Evolutionary conservation across 306 rosid species (phyloP).

Genomic region (Glycyrrhiza uralensis): DNA sequence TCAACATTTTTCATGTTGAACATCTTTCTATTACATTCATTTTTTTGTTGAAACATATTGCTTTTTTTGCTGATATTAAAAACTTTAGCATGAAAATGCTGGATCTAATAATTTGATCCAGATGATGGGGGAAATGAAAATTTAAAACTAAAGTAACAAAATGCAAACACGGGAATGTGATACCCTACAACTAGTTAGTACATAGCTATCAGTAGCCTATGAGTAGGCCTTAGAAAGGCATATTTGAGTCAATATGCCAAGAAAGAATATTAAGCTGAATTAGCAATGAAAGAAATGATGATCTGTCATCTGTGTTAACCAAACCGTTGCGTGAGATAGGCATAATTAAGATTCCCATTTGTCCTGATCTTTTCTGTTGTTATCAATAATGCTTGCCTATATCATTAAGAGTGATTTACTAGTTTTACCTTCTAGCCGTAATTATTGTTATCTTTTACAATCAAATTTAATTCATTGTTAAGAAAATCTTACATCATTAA

Average conservation of each 20-base stretch:
- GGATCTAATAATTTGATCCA: not conserved
- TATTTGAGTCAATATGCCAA: conserved; percentile 10
- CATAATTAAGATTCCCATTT: conserved; percentile 12
- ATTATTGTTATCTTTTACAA: not conserved
- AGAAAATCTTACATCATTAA: not conserved
- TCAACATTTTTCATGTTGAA: not conserved
- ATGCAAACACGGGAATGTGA: conserved; percentile 17
- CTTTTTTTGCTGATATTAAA: not conserved
- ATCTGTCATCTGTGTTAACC: not conserved
- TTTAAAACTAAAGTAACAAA: not conserved
- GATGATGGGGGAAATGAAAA: not conserved
- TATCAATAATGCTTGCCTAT: conserved; percentile 10
- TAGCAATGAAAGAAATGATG: not conserved
- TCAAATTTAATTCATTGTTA: not conserved
- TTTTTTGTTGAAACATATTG: not conserved
- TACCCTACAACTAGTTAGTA: conserved; percentile 15
- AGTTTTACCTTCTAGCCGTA: conserved; percentile 8
- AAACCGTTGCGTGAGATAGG: not conserved
- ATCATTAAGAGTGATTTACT: conserved; percentile 10
- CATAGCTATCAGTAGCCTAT: not conserved
- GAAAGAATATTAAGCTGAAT: not conserved
- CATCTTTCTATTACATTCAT: not conserved
- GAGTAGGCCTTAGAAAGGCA: conserved; percentile 1
- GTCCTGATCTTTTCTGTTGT: not conserved
- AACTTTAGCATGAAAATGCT: not conserved